phyloP scores from a whole-genome alignment of 2,329 filamentous ascomycete species.

The Akanthomyces muscarius region DNA sequence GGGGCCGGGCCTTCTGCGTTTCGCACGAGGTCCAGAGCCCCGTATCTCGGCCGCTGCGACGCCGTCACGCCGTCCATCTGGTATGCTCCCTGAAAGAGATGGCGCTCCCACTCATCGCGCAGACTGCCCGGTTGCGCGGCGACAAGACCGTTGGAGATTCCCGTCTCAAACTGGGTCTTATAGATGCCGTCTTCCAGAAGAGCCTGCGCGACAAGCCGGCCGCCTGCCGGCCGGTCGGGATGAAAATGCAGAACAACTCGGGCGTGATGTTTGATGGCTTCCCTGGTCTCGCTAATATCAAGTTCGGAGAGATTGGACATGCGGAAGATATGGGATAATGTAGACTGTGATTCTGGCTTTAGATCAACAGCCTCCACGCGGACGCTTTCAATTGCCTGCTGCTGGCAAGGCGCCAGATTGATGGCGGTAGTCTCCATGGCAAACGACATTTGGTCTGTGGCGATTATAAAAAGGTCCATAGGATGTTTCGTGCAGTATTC shows the following conservation, averaged over 20 bases:
- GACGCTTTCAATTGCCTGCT: not conserved
- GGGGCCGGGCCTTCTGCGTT: slow-evolving; percentile 21
- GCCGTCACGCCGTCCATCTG: not conserved
- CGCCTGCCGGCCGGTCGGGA: slow-evolving; percentile 21
- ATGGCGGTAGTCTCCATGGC: not conserved
- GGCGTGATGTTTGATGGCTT: slow-evolving; percentile 13
- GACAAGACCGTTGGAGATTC: slow-evolving; percentile 23
- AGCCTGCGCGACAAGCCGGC: slow-evolving; percentile 16
- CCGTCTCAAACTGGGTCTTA: slow-evolving; percentile 22
- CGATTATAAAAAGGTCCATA: not conserved
- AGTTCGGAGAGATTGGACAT: slow-evolving; percentile 7
- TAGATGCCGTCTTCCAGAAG: slow-evolving; percentile 20
- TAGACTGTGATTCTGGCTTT: not conserved
- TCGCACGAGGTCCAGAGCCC: slow-evolving; percentile 22
- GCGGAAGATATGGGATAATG: slow-evolving; percentile 2
- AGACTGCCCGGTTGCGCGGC: slow-evolving; percentile 15
- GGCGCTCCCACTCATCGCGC: slow-evolving; percentile 19
- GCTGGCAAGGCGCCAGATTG: not conserved
- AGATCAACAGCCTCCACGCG: not conserved
- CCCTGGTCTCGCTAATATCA: not conserved
- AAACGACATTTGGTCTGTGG: not conserved
- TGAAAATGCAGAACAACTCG: slow-evolving; percentile 22
- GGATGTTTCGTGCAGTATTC: not conserved
- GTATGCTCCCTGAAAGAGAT: slow-evolving; percentile 7
- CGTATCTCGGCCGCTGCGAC: slow-evolving; percentile 21